phyloP scores from a whole-genome alignment of 2,329 filamentous ascomycete genomes.

The Penicillium sp. region DNA sequence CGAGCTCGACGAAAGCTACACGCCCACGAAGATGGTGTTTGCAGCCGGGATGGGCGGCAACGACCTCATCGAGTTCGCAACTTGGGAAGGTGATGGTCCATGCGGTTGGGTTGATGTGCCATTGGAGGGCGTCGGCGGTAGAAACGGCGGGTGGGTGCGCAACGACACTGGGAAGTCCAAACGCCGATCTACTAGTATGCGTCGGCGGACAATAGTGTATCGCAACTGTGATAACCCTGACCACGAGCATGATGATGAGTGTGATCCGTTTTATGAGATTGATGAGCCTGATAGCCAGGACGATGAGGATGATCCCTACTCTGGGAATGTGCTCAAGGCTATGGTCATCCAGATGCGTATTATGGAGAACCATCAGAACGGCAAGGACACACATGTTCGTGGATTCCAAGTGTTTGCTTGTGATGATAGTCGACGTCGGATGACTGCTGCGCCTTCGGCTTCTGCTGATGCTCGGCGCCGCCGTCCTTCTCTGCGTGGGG shows the following conservation, averaged over 20 bases:
- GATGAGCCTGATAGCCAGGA: slow-evolving; percentile 27
- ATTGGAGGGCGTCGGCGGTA: slow-evolving; percentile 59
- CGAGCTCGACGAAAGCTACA: slow-evolving; percentile 90
- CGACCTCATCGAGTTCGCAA: slow-evolving; percentile 82
- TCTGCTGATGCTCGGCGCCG: slow-evolving; percentile 32
- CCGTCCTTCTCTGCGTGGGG: slow-evolving; percentile 29
- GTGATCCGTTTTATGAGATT: slow-evolving; percentile 28
- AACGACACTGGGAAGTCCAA: slow-evolving; percentile 18
- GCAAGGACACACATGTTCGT: slow-evolving; percentile 96
- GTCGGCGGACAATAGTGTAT: slow-evolving; percentile 13
- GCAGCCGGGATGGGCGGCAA: slow-evolving; percentile 87
- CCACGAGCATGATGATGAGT: slow-evolving; percentile 14
- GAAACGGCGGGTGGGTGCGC: slow-evolving; percentile 31
- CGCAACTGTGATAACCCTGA: slow-evolving; percentile 13
- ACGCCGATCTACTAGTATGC: slow-evolving; percentile 10
- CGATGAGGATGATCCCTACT: slow-evolving; percentile 42
- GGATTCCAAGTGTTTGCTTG: slow-evolving; percentile 80
- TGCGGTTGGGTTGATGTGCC: slow-evolving; percentile 89
- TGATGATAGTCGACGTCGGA: slow-evolving; percentile 39
- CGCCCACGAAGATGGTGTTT: slow-evolving; percentile 87
- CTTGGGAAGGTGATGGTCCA: slow-evolving; percentile 73
- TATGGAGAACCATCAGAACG: slow-evolving; percentile 96
- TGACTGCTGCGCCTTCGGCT: slow-evolving; percentile 32
- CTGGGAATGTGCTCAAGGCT: slow-evolving; percentile 73
- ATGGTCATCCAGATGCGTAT: slow-evolving; percentile 89